A percentile compares a stretch with the other conserved stretches of the same genome.
Evolutionary conservation across 2,329 filamentous ascomycete genomes (phyloP).

Genomic region (Cladophialophora yegresii): DNA sequence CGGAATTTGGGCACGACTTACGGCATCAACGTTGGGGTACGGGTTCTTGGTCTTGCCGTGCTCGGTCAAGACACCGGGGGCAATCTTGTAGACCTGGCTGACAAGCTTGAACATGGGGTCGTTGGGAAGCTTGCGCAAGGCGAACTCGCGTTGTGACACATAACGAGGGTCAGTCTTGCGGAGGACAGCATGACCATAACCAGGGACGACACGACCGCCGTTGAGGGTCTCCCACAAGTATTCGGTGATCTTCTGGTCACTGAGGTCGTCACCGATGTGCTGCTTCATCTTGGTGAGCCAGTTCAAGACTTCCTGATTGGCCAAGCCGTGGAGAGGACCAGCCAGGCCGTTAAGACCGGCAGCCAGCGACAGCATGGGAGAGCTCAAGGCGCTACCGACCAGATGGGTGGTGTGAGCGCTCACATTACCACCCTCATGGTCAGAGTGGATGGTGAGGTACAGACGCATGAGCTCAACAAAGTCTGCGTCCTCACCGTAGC

Average conservation of each 20-base stretch:
- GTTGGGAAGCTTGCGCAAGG: slow-evolving; percentile 86
- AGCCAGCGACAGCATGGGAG: slow-evolving; percentile 92
- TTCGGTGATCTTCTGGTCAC: slow-evolving; percentile 93
- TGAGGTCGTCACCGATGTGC: slow-evolving; percentile 86
- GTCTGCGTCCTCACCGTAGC: slow-evolving; percentile 91
- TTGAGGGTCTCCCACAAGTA: slow-evolving; percentile 99
- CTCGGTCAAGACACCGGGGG: slow-evolving; percentile 94
- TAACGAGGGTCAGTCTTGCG: slow-evolving; percentile 99
- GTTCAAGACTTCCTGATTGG: slow-evolving; percentile 99
- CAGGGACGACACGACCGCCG: slow-evolving; percentile 90
- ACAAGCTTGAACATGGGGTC: slow-evolving; percentile 99
- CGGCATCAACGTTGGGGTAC: slow-evolving; percentile 94
- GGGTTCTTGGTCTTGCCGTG: slow-evolving; percentile 99
- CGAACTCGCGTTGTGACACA: slow-evolving; percentile 96
- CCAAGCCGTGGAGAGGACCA: slow-evolving; percentile 95
- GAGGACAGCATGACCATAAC: slow-evolving; percentile 97
- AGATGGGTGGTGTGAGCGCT: slow-evolving; percentile 97
- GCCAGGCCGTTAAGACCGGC: slow-evolving; percentile 98
- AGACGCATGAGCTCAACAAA: slow-evolving; percentile 98
- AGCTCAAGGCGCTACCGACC: slow-evolving; percentile 94
- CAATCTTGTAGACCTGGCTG: slow-evolving; percentile 99
- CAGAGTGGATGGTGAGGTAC: slow-evolving; percentile 99
- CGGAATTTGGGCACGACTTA: slow-evolving; percentile 40
- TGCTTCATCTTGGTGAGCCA: slow-evolving; percentile 99
- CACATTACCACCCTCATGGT: slow-evolving; percentile 99